Evolutionary conservation across 345 rosid species (phyloP).

Genomic region (Boechera stricta): DNA sequence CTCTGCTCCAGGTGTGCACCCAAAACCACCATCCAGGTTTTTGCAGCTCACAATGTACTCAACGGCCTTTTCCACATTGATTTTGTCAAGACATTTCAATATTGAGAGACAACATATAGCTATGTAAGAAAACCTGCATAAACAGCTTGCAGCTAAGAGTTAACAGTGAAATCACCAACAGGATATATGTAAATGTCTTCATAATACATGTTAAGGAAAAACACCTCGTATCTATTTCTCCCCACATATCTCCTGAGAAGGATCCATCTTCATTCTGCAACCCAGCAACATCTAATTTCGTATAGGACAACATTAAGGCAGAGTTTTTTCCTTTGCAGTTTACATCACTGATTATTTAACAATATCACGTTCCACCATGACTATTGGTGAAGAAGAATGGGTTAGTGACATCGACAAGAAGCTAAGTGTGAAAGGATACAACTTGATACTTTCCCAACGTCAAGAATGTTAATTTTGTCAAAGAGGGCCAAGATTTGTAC

Average conservation of each 20-base stretch:
- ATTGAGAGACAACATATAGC: slow-evolving; percentile 84
- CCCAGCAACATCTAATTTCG: slow-evolving; percentile 63
- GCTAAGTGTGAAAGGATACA: slow-evolving; percentile 71
- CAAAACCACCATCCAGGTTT: slow-evolving; percentile 95
- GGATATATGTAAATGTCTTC: neutral
- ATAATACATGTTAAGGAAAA: slow-evolving; percentile 23
- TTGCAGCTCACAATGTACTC: slow-evolving; percentile 83
- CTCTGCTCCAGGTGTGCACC: slow-evolving; percentile 92
- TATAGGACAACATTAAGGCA: slow-evolving; percentile 30
- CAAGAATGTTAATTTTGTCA: slow-evolving; percentile 72
- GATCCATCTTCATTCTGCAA: slow-evolving; percentile 97
- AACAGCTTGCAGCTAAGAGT: slow-evolving; percentile 16
- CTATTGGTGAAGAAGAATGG: slow-evolving; percentile 3
- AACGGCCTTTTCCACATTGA: slow-evolving; percentile 81
- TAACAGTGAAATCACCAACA: slow-evolving; percentile 6
- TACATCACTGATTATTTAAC: neutral
- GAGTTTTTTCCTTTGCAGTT: neutral
- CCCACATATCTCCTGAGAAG: slow-evolving; percentile 94
- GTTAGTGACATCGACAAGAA: slow-evolving; percentile 8
- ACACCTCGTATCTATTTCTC: slow-evolving; percentile 92
- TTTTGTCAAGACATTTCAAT: slow-evolving; percentile 60
- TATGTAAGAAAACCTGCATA: slow-evolving; percentile 81
- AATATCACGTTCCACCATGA: neutral
- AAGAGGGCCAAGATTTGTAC: slow-evolving; percentile 83
- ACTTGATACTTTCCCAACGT: slow-evolving; percentile 62